Conservation (phyloP, 2,329 filamentous ascomycete species). For the Arthrobotrys iridis region DNA sequence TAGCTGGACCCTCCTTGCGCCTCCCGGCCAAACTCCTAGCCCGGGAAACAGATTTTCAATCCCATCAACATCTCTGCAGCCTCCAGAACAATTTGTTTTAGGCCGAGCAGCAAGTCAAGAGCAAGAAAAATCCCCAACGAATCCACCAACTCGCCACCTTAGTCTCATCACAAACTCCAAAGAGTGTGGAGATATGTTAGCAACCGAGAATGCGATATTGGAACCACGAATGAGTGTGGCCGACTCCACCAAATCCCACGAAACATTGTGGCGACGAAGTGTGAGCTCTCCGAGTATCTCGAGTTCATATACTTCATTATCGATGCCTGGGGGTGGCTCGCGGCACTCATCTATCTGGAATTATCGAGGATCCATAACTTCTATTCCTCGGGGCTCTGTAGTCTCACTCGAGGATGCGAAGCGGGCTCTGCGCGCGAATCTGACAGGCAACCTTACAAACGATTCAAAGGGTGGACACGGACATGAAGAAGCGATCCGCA, state of each 20-base stretch:
- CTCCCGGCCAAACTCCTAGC: constrained; percentile 1
- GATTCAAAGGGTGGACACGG: background rate
- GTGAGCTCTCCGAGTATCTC: constrained; percentile 49
- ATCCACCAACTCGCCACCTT: constrained; percentile 2
- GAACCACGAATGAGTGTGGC: constrained; percentile 36
- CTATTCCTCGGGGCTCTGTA: constrained; percentile 36
- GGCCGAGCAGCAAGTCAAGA: background rate
- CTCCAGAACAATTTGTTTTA: background rate
- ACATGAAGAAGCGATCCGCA: background rate
- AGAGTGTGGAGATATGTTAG: background rate
- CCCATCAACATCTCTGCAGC: background rate
- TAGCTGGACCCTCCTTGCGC: constrained; percentile 33
- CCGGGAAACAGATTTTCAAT: background rate
- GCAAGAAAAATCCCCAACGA: background rate
- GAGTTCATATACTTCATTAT: constrained; percentile 43
- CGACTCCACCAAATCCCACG: constrained; percentile 40
- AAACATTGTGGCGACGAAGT: constrained; percentile 45
- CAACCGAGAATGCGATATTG: background rate
- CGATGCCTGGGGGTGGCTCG: constrained; percentile 5
- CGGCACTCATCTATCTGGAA: constrained; percentile 43
- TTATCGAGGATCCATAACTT: constrained; percentile 20
- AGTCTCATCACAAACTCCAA: constrained; percentile 9
- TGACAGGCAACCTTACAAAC: constrained; percentile 28
- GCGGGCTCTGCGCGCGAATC: constrained; percentile 34
- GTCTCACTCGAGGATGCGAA: constrained; percentile 33